phyloP scores from a whole-genome alignment of 495 filamentous ascomycete genomes.

The Aspergillus leporis region DNA sequence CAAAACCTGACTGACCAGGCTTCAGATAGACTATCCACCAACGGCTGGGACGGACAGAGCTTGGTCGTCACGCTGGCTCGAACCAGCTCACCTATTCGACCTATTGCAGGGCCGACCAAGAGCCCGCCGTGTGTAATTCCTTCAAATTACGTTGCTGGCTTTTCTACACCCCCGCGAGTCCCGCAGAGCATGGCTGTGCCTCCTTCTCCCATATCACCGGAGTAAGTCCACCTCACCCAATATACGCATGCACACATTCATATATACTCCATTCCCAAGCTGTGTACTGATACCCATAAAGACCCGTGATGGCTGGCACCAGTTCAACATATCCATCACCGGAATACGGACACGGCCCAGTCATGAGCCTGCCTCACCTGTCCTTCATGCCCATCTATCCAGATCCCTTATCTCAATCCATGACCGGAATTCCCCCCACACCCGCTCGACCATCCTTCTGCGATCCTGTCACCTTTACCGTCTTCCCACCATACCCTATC shows the following conservation, averaged over 20 bases:
- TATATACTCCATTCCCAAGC: background rate
- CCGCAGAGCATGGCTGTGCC: conserved; percentile 34
- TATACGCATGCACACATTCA: background rate
- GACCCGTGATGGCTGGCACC: conserved; percentile 25
- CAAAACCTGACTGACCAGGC: background rate
- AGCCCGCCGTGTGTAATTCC: conserved; percentile 36
- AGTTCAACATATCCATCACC: conserved; percentile 30
- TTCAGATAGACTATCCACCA: conserved; percentile 43
- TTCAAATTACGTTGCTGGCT: conserved; percentile 31
- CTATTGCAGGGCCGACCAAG: conserved; percentile 47
- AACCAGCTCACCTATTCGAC: conserved; percentile 43
- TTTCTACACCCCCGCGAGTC: conserved; percentile 37
- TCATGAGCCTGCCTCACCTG: conserved; percentile 30
- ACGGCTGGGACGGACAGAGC: conserved; percentile 48
- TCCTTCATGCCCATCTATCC: conserved; percentile 36
- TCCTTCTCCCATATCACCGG: conserved; percentile 40
- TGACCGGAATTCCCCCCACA: conserved; percentile 34
- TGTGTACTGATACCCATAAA: conserved; percentile 15
- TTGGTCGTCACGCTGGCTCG: conserved; percentile 47
- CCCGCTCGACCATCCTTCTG: conserved; percentile 32
- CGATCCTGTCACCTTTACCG: conserved; percentile 32
- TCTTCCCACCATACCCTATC: conserved; percentile 36
- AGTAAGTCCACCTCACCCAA: conserved; percentile 29
- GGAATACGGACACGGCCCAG: conserved; percentile 28
- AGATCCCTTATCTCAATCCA: conserved; percentile 26